These are phyloP conservation scores for Streptanthus diversifolius DNA, from an alignment of 345 rosid genomes.

Conservation along the genomic window DNA sequence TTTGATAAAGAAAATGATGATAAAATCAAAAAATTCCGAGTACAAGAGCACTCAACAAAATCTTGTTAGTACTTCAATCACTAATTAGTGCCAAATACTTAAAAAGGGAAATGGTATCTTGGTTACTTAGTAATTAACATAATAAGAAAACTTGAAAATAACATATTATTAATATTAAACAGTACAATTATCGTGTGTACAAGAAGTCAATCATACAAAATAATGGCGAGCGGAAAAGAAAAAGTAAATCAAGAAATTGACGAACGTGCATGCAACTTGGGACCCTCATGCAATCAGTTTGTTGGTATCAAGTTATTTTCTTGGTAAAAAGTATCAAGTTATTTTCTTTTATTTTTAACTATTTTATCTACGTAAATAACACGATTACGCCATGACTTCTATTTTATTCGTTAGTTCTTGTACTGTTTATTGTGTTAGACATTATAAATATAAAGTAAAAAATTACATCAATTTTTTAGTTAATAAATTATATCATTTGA, in stretches of 20 bases:
- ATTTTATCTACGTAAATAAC: not conserved
- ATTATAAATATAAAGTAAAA: not conserved
- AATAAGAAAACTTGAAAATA: not conserved
- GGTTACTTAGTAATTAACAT: not conserved
- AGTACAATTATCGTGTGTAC: not conserved
- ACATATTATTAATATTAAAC: not conserved
- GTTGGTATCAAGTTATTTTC: too few species aligned
- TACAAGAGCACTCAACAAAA: not conserved
- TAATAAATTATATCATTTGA: not conserved
- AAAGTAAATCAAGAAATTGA: not conserved
- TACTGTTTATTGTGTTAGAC: not conserved
- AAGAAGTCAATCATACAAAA: constrained; percentile 15
- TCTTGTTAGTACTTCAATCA: not conserved
- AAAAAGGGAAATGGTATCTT: not conserved
- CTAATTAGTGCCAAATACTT: not conserved
- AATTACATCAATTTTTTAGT: not conserved
- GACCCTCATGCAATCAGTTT: constrained; percentile 25
- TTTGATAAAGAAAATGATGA: too few species aligned
- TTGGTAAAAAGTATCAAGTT: too few species aligned
- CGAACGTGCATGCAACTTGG: constrained; percentile 22
- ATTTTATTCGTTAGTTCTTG: not conserved
- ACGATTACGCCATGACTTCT: not conserved
- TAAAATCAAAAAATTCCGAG: not conserved
- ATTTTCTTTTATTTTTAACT: too few species aligned
- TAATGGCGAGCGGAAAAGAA: constrained; percentile 3